Conservation (phyloP, 305 asterid species). For the Fraxinus greggii region DNA sequence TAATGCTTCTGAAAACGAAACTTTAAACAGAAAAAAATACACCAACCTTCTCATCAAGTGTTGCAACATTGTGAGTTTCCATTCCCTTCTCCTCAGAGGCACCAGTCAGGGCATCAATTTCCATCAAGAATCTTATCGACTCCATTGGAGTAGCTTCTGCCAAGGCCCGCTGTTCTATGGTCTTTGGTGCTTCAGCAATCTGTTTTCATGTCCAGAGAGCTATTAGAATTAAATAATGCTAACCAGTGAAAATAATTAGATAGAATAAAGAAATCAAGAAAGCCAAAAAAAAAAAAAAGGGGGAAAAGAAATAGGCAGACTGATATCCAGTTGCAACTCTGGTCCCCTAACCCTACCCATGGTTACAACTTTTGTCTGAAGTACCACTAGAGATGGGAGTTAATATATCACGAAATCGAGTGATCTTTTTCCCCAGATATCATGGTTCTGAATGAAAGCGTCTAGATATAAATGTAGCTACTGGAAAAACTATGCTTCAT, state of each 20-base stretch:
- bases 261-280: not conserved
- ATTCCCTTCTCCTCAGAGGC: slow-evolving; percentile 34
- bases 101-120: slow-evolving; percentile 38
- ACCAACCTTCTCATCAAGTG: slow-evolving; percentile 64
- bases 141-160: slow-evolving; percentile 77
- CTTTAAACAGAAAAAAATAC: not conserved
- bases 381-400: not conserved
- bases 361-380: not conserved
- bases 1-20: slow-evolving; percentile 19
- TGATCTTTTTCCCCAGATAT: not conserved
- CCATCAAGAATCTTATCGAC: slow-evolving; percentile 67
- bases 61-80: slow-evolving; percentile 29
- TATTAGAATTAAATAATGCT: not conserved
- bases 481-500: not conserved
- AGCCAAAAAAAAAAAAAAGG: not conserved
- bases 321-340: slow-evolving; percentile 6
- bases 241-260: not conserved
- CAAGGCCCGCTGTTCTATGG: slow-evolving; percentile 66
- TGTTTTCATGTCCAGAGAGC: slow-evolving; percentile 20
- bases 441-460: not conserved
- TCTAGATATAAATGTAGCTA: not conserved
- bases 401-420: not conserved
- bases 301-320: not conserved
- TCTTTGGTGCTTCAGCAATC: slow-evolving; percentile 34
- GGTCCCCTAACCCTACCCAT: not conserved